These are phyloP conservation scores for Tuber aestivum DNA, from an alignment of 495 filamentous ascomycete genomes.

Conservation along the genomic window DNA sequence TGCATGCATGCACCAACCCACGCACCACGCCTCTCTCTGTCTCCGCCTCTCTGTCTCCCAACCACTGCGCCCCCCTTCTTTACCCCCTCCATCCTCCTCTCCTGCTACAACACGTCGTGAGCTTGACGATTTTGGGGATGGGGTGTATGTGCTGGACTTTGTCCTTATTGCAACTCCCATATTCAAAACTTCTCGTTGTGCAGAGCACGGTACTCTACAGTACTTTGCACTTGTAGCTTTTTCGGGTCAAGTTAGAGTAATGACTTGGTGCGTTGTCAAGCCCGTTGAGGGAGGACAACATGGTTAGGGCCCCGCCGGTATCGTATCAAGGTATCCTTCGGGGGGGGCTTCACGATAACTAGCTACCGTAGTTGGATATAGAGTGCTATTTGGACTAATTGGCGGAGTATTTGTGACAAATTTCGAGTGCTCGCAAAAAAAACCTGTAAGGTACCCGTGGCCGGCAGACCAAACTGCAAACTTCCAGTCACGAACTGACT, in stretches of 20 bases:
- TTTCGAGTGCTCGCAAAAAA: background rate
- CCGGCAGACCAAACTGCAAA: background rate
- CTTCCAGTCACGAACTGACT: background rate
- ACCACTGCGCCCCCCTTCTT: background rate
- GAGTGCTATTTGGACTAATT: background rate
- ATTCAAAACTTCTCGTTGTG: background rate
- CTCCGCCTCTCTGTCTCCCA: background rate
- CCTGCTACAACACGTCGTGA: background rate
- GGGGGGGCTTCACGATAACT: background rate
- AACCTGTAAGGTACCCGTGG: background rate
- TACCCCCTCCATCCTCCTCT: background rate
- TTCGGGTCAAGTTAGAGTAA: background rate
- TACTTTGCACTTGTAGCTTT: background rate
- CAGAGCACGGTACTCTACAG: background rate
- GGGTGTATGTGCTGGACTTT: conserved; percentile 1
- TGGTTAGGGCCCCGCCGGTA: background rate
- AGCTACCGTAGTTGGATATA: background rate
- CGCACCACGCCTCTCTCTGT: conserved; percentile 14
- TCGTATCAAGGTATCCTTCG: background rate
- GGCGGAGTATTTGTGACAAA: background rate
- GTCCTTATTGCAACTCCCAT: background rate
- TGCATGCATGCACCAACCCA: conserved; percentile 17
- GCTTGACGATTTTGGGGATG: background rate
- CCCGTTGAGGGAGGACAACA: background rate
- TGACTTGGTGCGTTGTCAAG: background rate